phyloP scores from a whole-genome alignment of 2,329 filamentous ascomycete species.

The Mariannaea elegans region DNA sequence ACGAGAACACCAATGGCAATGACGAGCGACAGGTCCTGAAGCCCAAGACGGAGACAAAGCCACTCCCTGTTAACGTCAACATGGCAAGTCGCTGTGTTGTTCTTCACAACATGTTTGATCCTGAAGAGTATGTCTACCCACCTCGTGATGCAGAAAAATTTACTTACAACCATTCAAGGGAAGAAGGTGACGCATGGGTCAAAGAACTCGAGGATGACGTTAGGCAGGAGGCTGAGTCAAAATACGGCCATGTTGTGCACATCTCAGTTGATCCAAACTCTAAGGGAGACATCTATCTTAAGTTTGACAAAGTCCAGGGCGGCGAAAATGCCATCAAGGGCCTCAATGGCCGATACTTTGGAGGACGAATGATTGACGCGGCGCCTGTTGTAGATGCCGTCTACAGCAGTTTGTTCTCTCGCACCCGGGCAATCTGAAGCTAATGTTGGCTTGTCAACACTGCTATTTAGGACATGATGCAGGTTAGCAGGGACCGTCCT shows the following conservation, averaged over 20 bases:
- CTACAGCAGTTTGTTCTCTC: slow-evolving; percentile 95
- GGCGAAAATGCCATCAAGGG: slow-evolving; percentile 98
- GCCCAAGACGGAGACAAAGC: slow-evolving; percentile 81
- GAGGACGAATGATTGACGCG: slow-evolving; percentile 90
- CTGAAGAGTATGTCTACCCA: slow-evolving; percentile 76
- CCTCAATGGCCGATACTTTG: slow-evolving; percentile 96
- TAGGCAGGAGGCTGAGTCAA: slow-evolving; percentile 88
- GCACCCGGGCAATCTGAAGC: slow-evolving; percentile 81
- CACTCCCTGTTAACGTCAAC: slow-evolving; percentile 85
- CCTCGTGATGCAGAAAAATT: background rate
- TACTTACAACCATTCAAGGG: slow-evolving; percentile 63
- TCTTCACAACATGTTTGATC: slow-evolving; percentile 94
- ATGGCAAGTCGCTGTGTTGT: slow-evolving; percentile 94
- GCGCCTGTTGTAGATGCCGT: slow-evolving; percentile 97
- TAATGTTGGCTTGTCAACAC: slow-evolving; percentile 60
- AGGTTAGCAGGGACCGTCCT: slow-evolving; percentile 47
- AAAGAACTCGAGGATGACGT: slow-evolving; percentile 96
- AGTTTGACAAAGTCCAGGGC: slow-evolving; percentile 94
- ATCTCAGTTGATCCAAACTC: slow-evolving; percentile 94
- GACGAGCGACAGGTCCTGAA: slow-evolving; percentile 78
- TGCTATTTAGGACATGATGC: slow-evolving; percentile 58
- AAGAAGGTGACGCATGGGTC: slow-evolving; percentile 87
- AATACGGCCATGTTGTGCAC: slow-evolving; percentile 98
- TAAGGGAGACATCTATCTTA: slow-evolving; percentile 96
- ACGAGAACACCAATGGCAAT: slow-evolving; percentile 75